These are phyloP conservation scores for Pseudocercospora vitis DNA, from an alignment of 2,329 filamentous ascomycete genomes.

Conservation along the genomic window DNA sequence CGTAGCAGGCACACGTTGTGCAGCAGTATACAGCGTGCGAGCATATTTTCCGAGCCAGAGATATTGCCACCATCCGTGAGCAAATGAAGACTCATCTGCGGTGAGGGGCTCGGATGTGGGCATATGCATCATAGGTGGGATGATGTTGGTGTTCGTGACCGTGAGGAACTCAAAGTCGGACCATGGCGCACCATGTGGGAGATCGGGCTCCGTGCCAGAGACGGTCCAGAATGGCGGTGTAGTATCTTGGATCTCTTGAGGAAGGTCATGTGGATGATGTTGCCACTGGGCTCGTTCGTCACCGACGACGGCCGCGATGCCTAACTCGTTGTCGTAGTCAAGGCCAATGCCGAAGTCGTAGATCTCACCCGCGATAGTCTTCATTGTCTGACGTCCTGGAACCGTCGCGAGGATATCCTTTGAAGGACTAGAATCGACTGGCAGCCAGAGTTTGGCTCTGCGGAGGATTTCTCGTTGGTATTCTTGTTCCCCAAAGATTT, in stretches of 20 bases:
- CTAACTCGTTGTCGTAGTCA: constrained; percentile 11
- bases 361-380: no score
- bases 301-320: not conserved
- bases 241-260: not conserved
- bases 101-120: constrained; percentile 5
- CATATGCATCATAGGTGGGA: constrained; percentile 14
- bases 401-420: no score
- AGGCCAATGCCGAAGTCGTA: constrained; percentile 12
- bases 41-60: constrained; percentile 6
- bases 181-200: constrained; percentile 9
- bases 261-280: not conserved
- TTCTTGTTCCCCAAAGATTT: constrained; percentile 55
- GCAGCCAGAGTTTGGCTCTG: not conserved
- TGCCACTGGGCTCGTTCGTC: constrained; percentile 1
- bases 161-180: constrained; percentile 6
- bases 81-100: not conserved
- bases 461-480: constrained; percentile 33
- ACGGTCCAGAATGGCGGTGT: constrained; percentile 14
- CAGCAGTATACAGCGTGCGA: constrained; percentile 3
- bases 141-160: not conserved
- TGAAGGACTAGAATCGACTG: no score
- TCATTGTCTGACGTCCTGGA: no score
- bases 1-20: constrained; percentile 6
- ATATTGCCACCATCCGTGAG: constrained; percentile 2
- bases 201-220: constrained; percentile 6